Percentiles rank a stretch among this genome's conserved stretches.
phyloP scores from a whole-genome alignment of 257 asterid genomes.

The Solanum pimpinellifolium region DNA sequence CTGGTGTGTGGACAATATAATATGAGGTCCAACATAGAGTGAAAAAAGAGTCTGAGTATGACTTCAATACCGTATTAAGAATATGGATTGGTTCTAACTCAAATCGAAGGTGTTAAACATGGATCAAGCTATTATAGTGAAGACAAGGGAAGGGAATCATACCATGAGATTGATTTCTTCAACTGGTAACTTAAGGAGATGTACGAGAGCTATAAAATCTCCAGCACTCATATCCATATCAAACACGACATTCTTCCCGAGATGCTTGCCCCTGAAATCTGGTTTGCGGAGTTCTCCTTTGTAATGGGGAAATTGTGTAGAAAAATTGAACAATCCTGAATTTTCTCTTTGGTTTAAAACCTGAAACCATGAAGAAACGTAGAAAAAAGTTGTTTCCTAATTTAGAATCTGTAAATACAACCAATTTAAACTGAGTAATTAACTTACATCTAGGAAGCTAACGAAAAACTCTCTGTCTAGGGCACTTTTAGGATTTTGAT shows the following conservation, averaged over 20 bases:
- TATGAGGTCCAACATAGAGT: not conserved
- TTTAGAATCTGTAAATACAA: not conserved
- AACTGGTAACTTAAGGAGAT: slow-evolving; percentile 66
- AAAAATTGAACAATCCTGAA: slow-evolving; percentile 53
- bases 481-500: slow-evolving; percentile 20
- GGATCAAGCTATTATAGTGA: not conserved
- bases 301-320: slow-evolving; percentile 48
- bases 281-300: slow-evolving; percentile 40
- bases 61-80: not conserved
- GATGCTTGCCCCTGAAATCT: slow-evolving; percentile 27
- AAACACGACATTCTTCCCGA: slow-evolving; percentile 57
- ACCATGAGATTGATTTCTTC: slow-evolving; percentile 74
- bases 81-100: not conserved
- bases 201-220: slow-evolving; percentile 74
- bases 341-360: slow-evolving; percentile 45
- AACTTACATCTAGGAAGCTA: slow-evolving; percentile 63
- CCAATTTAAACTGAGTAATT: not conserved
- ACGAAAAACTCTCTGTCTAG: slow-evolving; percentile 42
- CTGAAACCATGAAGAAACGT: slow-evolving; percentile 20
- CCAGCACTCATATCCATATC: slow-evolving; percentile 98
- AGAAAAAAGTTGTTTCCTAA: not conserved
- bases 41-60: not conserved
- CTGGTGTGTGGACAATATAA: not conserved
- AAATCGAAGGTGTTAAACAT: not conserved
- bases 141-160: not conserved